These are phyloP conservation scores for Clarireedia monteithiana DNA, from an alignment of 2,329 filamentous ascomycete genomes.

Conservation along the genomic window DNA sequence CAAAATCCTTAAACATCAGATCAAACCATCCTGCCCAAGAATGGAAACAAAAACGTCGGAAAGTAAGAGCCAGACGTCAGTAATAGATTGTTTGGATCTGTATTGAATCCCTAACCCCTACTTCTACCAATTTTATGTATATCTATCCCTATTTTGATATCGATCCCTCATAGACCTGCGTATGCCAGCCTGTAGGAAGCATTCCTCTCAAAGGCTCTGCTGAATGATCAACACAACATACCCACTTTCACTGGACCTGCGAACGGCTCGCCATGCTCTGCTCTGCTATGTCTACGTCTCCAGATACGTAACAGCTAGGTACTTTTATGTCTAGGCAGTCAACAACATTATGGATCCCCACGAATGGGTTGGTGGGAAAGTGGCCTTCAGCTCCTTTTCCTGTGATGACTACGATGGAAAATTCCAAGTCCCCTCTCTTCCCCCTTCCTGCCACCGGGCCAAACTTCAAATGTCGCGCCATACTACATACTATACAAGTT, in stretches of 20 bases:
- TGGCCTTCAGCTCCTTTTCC: too few relatives aligned
- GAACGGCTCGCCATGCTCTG: too few relatives aligned
- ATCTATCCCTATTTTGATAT: too few relatives aligned
- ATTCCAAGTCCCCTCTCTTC: not conserved
- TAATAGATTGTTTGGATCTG: conserved; percentile 1
- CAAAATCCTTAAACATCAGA: conserved; percentile 8
- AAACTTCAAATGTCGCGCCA: not conserved
- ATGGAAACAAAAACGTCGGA: not conserved
- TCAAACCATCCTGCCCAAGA: not conserved
- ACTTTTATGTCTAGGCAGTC: not conserved
- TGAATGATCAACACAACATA: too few relatives aligned
- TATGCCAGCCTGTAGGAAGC: too few relatives aligned
- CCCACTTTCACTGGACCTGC: too few relatives aligned
- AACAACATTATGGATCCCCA: too few relatives aligned
- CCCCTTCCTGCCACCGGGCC: not conserved
- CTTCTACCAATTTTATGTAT: not conserved
- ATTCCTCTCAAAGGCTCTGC: too few relatives aligned
- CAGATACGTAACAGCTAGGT: not conserved
- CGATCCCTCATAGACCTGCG: too few relatives aligned
- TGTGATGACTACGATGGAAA: not conserved
- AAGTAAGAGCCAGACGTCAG: not conserved
- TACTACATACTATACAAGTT: not conserved
- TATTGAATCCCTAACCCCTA: conserved; percentile 1
- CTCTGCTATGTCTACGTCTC: not conserved
- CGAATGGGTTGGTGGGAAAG: too few relatives aligned